These are phyloP conservation scores for Kalmanozyma brasiliensis DNA, from an alignment of 1,284 basidiomycete species.

Conservation along the genomic window DNA sequence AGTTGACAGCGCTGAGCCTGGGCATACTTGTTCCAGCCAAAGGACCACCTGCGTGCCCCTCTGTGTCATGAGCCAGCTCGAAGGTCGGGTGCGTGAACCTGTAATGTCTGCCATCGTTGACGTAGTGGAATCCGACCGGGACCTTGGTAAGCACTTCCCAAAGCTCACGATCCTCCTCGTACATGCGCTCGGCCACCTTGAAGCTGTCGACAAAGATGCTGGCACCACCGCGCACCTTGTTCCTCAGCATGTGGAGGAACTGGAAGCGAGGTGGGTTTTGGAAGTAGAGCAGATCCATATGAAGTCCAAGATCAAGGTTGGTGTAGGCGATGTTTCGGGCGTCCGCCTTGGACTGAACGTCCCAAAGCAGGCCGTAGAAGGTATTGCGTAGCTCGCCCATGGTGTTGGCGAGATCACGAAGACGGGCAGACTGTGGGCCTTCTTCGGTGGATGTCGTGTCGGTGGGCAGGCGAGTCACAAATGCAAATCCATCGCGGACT, in stretches of 20 bases:
- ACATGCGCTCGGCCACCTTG: slow-evolving; percentile 76
- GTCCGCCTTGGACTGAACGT: slow-evolving; percentile 78
- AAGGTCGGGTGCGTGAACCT: slow-evolving; percentile 83
- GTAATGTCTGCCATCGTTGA: slow-evolving; percentile 89
- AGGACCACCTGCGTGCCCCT: slow-evolving; percentile 47
- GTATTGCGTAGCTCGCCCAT: slow-evolving; percentile 81
- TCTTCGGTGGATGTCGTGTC: slow-evolving; percentile 61
- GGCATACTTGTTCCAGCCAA: slow-evolving; percentile 51
- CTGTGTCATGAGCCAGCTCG: slow-evolving; percentile 71
- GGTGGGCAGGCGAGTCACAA: slow-evolving; percentile 74
- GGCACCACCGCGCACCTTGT: slow-evolving; percentile 79
- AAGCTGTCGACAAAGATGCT: slow-evolving; percentile 90
- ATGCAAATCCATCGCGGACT: slow-evolving; percentile 71
- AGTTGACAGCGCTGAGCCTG: slow-evolving; percentile 75
- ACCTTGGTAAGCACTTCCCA: slow-evolving; percentile 76
- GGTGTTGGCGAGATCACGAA: slow-evolving; percentile 66
- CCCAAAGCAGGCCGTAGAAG: slow-evolving; percentile 90
- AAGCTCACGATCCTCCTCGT: slow-evolving; percentile 71
- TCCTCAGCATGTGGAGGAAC: slow-evolving; percentile 83
- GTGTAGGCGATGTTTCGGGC: slow-evolving; percentile 96
- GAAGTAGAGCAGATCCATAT: slow-evolving; percentile 78
- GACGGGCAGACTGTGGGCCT: slow-evolving; percentile 28
- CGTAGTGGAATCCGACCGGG: slow-evolving; percentile 88
- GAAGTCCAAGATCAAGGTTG: slow-evolving; percentile 84
- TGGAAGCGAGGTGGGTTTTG: slow-evolving; percentile 84